Evolutionary conservation across 192 early-diverging fungal genomes (phyloP), one percentile per base, ranked within the genome.

Genomic region (Coemansia sp.): DNA sequence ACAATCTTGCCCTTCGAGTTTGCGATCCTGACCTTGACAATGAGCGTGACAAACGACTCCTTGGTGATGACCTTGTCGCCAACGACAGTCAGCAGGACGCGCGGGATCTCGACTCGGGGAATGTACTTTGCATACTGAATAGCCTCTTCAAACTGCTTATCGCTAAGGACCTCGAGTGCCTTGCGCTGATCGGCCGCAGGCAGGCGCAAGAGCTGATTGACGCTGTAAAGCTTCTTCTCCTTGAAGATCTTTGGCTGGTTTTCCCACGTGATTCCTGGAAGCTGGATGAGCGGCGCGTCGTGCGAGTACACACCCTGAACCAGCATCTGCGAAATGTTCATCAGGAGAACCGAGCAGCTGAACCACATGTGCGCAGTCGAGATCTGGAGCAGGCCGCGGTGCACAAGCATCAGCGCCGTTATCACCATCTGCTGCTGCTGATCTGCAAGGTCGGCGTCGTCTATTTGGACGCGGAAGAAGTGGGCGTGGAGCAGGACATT

Each of bases 291-390:
- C 20, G 90, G 86, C 7, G 90, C 83, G 36, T 91, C 92, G 63
- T 88, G 82, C 65, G 83, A 79, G 59, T 86, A 90, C 24, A 91
- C 75, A 18, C 92, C 97, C 78, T 99, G 97, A 4, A 93, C 86
- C 45, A 99, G 75, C 67, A 89, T 83, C 82, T 98, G 96, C 36
- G 87, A 84, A 45, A 98, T 82, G 50, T 94, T 88, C 83, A 99
- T 90, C 34, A 92, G 72, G 25, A 72, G 65, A 7, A 85, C 64
- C 1, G 92, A 84, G 51, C 84, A 83, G 45, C 65, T 76, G 28
- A 94, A 83, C 95, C 96, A 99, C 61, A 87, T 87, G 68, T 92
- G 86, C 18, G 89, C 86, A 29, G 86, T 85, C 11, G 94, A 84
- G 52, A 98, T 93, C 66, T 95, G 93, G 23, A 95, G 75, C 76